Conservation (phyloP, 2,329 filamentous ascomycete genomes). For the Fusarium cicatricum region DNA sequence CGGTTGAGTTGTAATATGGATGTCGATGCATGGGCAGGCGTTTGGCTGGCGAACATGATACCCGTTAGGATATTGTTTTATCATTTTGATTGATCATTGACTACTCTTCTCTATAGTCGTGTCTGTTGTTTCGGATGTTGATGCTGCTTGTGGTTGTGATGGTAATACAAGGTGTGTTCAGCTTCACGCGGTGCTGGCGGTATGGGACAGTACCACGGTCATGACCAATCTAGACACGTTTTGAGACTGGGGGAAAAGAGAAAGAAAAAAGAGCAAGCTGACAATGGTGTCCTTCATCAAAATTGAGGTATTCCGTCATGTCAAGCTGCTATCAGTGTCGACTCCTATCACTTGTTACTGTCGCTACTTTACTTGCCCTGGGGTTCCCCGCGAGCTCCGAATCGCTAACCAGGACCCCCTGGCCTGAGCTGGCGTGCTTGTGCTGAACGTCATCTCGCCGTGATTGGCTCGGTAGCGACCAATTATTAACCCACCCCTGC, state of each 20-base stretch:
- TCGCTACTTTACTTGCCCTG: conserved; percentile 21
- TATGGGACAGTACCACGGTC: background rate
- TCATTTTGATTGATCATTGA: background rate
- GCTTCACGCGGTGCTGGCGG: conserved; percentile 1
- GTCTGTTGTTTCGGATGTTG: conserved; percentile 2
- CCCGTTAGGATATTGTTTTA: conserved; percentile 11
- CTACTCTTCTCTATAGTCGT: background rate
- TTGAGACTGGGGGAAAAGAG: background rate
- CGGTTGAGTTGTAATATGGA: conserved; percentile 12
- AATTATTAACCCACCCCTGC: conserved; percentile 44
- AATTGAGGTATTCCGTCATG: background rate
- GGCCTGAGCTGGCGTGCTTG: conserved; percentile 32
- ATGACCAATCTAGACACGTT: too few relatives aligned
- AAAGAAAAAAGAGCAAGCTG: too few relatives aligned
- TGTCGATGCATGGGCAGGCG: conserved; percentile 12
- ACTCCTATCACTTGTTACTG: conserved; percentile 15
- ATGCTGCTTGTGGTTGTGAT: background rate
- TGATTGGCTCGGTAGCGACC: conserved; percentile 46
- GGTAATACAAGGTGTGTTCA: background rate
- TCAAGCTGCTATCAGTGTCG: conserved; percentile 1
- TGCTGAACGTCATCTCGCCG: conserved; percentile 46
- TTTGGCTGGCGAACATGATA: conserved; percentile 23
- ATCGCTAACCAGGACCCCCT: conserved; percentile 36
- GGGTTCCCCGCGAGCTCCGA: conserved; percentile 40
- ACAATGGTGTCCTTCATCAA: background rate